These are phyloP conservation scores for Saturnispora besseyi DNA, from an alignment of 805 yeast species.

Conservation along the genomic window DNA sequence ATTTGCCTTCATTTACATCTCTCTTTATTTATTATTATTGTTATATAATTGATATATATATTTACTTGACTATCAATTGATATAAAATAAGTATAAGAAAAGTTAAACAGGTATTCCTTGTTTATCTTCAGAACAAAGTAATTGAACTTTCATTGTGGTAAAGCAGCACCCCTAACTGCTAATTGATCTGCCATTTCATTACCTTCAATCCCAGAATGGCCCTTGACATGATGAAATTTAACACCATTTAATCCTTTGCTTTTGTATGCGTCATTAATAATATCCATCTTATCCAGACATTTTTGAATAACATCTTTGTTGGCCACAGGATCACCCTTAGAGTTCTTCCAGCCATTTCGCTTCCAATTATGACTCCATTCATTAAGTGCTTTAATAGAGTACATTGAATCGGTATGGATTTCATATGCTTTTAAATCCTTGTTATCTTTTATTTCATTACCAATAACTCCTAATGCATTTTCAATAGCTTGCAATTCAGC, in stretches of 20 bases:
- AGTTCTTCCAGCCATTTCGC: constrained; percentile 41
- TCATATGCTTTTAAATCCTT: constrained; percentile 21
- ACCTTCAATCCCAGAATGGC: constrained; percentile 62
- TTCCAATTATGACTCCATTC: constrained; percentile 54
- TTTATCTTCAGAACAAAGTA: too few relatives aligned
- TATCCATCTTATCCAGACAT: constrained; percentile 20
- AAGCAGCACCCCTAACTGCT: constrained; percentile 54
- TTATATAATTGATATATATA: too few relatives aligned
- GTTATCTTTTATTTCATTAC: constrained; percentile 24
- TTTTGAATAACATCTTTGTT: constrained; percentile 44
- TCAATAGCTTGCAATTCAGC: constrained; percentile 69
- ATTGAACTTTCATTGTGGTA: constrained; percentile 7
- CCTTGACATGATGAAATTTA: constrained; percentile 52
- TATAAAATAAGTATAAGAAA: too few relatives aligned
- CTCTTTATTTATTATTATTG: too few relatives aligned
- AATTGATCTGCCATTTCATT: constrained; percentile 70
- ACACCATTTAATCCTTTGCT: constrained; percentile 32
- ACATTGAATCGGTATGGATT: constrained; percentile 65
- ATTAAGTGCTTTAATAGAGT: constrained; percentile 47
- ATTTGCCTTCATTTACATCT: background rate
- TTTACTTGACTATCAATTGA: too few relatives aligned
- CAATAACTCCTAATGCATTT: constrained; percentile 41
- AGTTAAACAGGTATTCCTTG: too few relatives aligned
- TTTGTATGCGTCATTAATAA: constrained; percentile 31
- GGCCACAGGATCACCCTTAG: constrained; percentile 36